These are phyloP conservation scores for Tuber brumale DNA, from an alignment of 495 filamentous ascomycete genomes.

Conservation along the genomic window DNA sequence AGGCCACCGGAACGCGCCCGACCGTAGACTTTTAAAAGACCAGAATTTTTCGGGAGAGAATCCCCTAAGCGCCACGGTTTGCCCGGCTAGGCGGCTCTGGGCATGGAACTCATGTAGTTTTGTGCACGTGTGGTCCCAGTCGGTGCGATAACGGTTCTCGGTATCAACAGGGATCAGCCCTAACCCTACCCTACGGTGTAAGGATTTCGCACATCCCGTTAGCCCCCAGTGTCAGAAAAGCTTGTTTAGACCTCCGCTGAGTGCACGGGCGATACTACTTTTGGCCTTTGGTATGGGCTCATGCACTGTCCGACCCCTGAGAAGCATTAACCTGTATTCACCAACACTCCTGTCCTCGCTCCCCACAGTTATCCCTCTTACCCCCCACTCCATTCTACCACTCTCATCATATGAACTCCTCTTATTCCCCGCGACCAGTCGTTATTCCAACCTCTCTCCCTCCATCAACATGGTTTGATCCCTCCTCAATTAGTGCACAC, in stretches of 20 bases:
- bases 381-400: not conserved
- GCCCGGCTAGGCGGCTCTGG: not conserved
- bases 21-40: constrained; percentile 9
- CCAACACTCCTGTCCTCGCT: too few relatives aligned
- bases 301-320: not conserved
- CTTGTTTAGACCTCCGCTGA: not conserved
- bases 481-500: constrained; percentile 21
- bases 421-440: constrained; percentile 7
- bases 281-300: not conserved
- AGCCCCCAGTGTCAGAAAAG: not conserved
- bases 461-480: constrained; percentile 23
- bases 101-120: too few relatives aligned
- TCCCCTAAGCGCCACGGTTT: not conserved
- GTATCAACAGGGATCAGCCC: not conserved
- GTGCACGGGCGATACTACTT: constrained; percentile 11
- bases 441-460: constrained; percentile 20
- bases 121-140: too few relatives aligned
- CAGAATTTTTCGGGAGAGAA: not conserved
- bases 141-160: too few relatives aligned
- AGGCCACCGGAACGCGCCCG: too few relatives aligned
- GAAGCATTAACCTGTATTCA: constrained; percentile 8
- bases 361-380: not conserved
- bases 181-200: too few relatives aligned
- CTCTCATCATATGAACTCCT: constrained; percentile 5
- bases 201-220: not conserved